A percentile compares a stretch with the other conserved stretches of the same genome.
These are phyloP conservation scores for Phytophthora pinifolia DNA, from an alignment of 352 stramenopile genomes.

Conservation along the genomic window DNA sequence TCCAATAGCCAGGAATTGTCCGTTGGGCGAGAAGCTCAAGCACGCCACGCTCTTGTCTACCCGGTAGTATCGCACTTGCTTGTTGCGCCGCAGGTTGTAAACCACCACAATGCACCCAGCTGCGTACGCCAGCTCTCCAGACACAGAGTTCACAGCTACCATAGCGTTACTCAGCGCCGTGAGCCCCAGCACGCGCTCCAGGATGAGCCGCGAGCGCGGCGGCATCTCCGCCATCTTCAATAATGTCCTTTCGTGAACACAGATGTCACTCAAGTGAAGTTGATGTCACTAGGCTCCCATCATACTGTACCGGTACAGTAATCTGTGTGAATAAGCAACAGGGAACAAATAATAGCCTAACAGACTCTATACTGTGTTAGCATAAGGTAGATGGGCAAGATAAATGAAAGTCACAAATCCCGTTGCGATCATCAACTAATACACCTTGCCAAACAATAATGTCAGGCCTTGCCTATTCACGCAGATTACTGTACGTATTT, in stretches of 20 bases:
- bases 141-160: conserved; percentile 74
- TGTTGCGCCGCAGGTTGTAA: conserved; percentile 85
- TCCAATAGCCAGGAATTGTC: conserved; percentile 85
- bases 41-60: conserved; percentile 85
- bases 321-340: too few relatives aligned
- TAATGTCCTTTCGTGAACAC: too few relatives aligned
- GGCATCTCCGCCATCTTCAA: conserved; percentile 8
- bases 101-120: conserved; percentile 90
- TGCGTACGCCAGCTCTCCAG: conserved; percentile 83
- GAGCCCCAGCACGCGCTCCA: conserved; percentile 81
- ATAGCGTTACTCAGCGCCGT: conserved; percentile 75
- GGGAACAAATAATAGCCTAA: too few relatives aligned
- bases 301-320: too few relatives aligned
- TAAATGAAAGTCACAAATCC: too few relatives aligned
- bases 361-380: too few relatives aligned
- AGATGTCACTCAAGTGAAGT: conserved; percentile 6
- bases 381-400: too few relatives aligned
- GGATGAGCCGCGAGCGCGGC: conserved; percentile 54
- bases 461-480: too few relatives aligned
- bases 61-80: conserved; percentile 88
- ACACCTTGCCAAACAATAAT: too few relatives aligned
- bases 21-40: conserved; percentile 81
- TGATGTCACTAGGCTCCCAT: conserved; percentile 6
- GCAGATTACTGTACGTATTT: too few relatives aligned
- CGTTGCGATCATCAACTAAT: too few relatives aligned